Base-by-base conservation (phyloP, 192 early-diverging fungal genomes). In the Phlyctochytrium arcticum region DNA sequence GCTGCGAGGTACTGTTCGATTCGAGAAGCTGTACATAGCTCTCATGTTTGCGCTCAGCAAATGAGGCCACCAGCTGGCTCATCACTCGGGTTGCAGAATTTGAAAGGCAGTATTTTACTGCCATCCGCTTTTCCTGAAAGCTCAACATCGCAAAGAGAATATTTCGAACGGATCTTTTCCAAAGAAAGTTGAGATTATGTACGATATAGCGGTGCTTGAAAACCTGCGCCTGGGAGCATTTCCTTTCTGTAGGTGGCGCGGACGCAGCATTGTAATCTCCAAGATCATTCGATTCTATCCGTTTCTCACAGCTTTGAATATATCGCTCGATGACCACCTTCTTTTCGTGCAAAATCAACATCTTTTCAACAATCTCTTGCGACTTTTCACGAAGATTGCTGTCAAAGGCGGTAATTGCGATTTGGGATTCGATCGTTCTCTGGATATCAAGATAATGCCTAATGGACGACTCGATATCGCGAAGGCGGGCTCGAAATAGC, bases 141-240 rank as follows among this genome's bases (percentile, higher is more conserved):
- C 91, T 86, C 48, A 92, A 42, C 48, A 90, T 85, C 51, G 86
- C 75, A 75, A 93, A 90, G 4, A 93, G 60, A 32, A 87, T 76
- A 66, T 96, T 93, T 27, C 94, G 85, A 8, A 96, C 84, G 30
- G 84, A 80, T 39, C 82, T 83, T 51, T 92, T 96, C 92, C 92
- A 96, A 17, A 94, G 77, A 36, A 91, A 71, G 46, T 88, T 81
- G 2, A 92, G 79, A 50, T 92, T 94, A 73, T 96, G 92, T 0
- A 92, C 83, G 71, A 95, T 75, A 59, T 85, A 92, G 23, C 86
- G 77, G 65, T 88, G 85, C 31, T 85, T 76, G 62, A 92, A 94
- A 31, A 68, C 23, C 12, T 35, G 55, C 15, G 54, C 24, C 10
- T 26, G 23, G n/a, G 64, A n/a, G n/a, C n/a, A n/a, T n/a, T n/a